phyloP scores from a whole-genome alignment of 306 rosid species.

The Rubus parviflorus region DNA sequence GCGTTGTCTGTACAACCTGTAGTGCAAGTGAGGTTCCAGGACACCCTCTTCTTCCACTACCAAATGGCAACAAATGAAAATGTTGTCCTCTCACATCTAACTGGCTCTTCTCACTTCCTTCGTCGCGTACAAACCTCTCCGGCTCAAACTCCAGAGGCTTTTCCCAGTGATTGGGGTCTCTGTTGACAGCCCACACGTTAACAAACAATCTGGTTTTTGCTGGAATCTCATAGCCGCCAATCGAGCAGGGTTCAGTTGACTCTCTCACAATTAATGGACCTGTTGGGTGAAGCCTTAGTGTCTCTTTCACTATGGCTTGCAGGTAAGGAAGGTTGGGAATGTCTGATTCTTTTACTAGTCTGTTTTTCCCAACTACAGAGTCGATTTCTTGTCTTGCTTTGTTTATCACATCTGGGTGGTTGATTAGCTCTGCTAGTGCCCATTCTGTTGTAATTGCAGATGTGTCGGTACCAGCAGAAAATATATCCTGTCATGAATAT shows the following conservation, averaged over 20 bases:
- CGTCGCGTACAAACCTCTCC: constrained; percentile 52
- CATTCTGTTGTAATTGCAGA: constrained; percentile 55
- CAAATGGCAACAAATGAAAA: constrained; percentile 61
- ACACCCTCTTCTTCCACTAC: constrained; percentile 84
- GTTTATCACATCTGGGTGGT: constrained; percentile 55
- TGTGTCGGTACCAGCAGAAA: constrained; percentile 60
- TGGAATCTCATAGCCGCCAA: constrained; percentile 66
- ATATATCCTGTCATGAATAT: constrained; percentile 40
- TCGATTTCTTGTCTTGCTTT: constrained; percentile 69
- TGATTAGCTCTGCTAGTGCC: constrained; percentile 76
- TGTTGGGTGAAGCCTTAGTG: constrained; percentile 78
- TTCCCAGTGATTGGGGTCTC: constrained; percentile 73
- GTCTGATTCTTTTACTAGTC: constrained; percentile 67
- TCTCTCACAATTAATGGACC: constrained; percentile 69
- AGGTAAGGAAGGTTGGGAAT: constrained; percentile 59
- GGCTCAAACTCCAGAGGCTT: constrained; percentile 70
- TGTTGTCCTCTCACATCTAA: constrained; percentile 55
- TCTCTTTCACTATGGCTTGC: constrained; percentile 80
- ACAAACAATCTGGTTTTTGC: constrained; percentile 61
- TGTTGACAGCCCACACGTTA: constrained; percentile 77
- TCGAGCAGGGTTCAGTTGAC: constrained; percentile 41
- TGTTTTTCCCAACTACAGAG: constrained; percentile 46
- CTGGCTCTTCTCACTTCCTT: constrained; percentile 28
- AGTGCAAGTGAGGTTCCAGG: constrained; percentile 83
- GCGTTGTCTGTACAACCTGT: constrained; percentile 52